Conservation (phyloP, 1,139 yeast species). For the Hyphopichia buzzinii region DNA sequence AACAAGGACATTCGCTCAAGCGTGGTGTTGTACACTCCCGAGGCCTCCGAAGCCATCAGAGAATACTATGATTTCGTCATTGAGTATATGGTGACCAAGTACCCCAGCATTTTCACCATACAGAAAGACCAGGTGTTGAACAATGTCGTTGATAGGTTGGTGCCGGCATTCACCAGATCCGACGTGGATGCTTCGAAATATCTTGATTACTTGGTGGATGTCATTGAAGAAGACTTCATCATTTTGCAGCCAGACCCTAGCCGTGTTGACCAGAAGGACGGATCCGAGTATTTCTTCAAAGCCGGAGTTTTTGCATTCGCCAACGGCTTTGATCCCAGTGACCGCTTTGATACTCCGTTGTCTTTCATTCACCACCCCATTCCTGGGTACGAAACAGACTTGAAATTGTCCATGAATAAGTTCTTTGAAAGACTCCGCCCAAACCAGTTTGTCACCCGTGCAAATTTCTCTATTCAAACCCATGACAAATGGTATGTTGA, state of each 20-base stretch:
- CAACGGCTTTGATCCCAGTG: constrained; percentile 68
- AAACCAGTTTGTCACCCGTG: constrained; percentile 55
- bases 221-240: constrained; percentile 69
- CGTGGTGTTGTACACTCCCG: constrained; percentile 39
- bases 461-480: constrained; percentile 63
- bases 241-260: constrained; percentile 51
- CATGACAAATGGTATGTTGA: constrained; percentile 53
- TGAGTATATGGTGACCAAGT: constrained; percentile 49
- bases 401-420: constrained; percentile 60
- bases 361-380: constrained; percentile 61
- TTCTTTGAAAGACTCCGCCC: constrained; percentile 51
- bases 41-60: constrained; percentile 46
- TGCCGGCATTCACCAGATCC: constrained; percentile 29
- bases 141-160: constrained; percentile 35
- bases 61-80: constrained; percentile 56
- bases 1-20: constrained; percentile 25
- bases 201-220: constrained; percentile 41
- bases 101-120: constrained; percentile 55
- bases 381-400: constrained; percentile 55
- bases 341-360: constrained; percentile 53
- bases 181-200: constrained; percentile 27
- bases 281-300: constrained; percentile 59
- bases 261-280: constrained; percentile 35
- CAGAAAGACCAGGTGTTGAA: constrained; percentile 37
- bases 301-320: constrained; percentile 71